Percentiles rank a stretch among this genome's conserved stretches.
phyloP scores from a whole-genome alignment of 352 stramenopile genomes.

The Phytophthora podocarpi region DNA sequence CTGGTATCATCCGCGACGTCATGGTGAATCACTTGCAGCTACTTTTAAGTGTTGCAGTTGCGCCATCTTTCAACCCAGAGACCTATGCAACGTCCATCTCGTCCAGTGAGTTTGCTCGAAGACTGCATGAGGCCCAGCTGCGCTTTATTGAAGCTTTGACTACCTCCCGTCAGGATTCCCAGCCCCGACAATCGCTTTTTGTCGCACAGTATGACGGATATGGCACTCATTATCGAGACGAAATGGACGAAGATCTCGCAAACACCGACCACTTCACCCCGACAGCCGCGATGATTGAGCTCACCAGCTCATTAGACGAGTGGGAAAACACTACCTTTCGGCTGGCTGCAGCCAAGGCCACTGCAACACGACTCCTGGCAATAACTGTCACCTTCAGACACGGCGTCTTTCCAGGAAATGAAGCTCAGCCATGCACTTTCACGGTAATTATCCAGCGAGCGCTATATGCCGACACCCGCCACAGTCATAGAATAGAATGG shows the following conservation, averaged over 20 bases:
- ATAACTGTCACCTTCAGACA: slow-evolving; percentile 31
- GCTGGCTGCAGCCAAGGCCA: slow-evolving; percentile 52
- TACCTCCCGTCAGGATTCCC: not conserved
- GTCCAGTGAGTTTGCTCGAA: not conserved
- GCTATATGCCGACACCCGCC: slow-evolving; percentile 16
- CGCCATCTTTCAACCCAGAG: slow-evolving; percentile 34
- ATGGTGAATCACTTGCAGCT: slow-evolving; percentile 86
- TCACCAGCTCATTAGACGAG: slow-evolving; percentile 23
- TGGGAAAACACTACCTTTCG: slow-evolving; percentile 49
- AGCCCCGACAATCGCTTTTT: not conserved
- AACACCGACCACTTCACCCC: slow-evolving; percentile 27
- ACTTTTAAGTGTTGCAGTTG: slow-evolving; percentile 44
- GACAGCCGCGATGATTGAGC: slow-evolving; percentile 42
- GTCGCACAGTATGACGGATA: slow-evolving; percentile 51
- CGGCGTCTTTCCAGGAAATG: not conserved
- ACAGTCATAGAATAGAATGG: slow-evolving; percentile 45
- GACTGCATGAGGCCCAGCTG: slow-evolving; percentile 14
- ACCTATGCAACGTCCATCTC: not conserved
- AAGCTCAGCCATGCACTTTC: slow-evolving; percentile 26
- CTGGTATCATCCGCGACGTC: slow-evolving; percentile 80
- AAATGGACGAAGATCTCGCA: slow-evolving; percentile 12
- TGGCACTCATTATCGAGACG: slow-evolving; percentile 29
- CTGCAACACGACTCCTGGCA: slow-evolving; percentile 18
- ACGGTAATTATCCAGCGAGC: slow-evolving; percentile 42
- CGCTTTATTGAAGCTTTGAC: slow-evolving; percentile 29